Conservation (phyloP, 495 filamentous ascomycete species). For the Aspergillus steynii region DNA sequence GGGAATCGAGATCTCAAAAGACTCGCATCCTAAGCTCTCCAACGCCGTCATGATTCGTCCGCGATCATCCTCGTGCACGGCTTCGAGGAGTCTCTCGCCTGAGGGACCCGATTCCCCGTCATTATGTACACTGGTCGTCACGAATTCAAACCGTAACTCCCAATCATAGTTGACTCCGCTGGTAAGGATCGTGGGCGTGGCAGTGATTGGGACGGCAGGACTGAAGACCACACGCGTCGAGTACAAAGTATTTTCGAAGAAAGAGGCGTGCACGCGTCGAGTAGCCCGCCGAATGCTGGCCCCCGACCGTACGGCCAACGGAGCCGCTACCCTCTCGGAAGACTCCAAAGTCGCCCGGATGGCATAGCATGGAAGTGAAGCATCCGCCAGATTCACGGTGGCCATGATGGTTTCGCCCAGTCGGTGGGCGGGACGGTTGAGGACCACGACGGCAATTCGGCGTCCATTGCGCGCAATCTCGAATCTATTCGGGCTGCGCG, state of each 20-base stretch:
- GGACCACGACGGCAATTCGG: conserved; percentile 81
- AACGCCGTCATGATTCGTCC: conserved; percentile 69
- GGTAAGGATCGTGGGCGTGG: conserved; percentile 87
- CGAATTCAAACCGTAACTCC: conserved; percentile 87
- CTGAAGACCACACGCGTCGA: conserved; percentile 74
- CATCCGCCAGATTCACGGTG: conserved; percentile 75
- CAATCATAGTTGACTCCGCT: conserved; percentile 82
- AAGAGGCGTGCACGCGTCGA: conserved; percentile 70
- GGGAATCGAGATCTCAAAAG: conserved; percentile 85
- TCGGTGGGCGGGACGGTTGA: conserved; percentile 88
- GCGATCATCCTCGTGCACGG: conserved; percentile 69
- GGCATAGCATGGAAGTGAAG: conserved; percentile 76
- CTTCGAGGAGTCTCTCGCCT: conserved; percentile 48
- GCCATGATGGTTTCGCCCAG: conserved; percentile 84
- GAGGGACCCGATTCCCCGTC: conserved; percentile 33
- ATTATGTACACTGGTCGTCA: conserved; percentile 56
- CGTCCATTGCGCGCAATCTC: conserved; percentile 88
- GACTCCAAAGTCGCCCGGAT: conserved; percentile 76
- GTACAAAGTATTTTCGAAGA: conserved; percentile 79
- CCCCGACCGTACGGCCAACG: conserved; percentile 78
- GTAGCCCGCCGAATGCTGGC: conserved; percentile 85
- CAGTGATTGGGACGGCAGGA: conserved; percentile 74
- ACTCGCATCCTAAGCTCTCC: conserved; percentile 78
- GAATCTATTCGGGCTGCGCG: conserved; percentile 80
- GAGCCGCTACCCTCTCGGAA: conserved; percentile 72